Evolutionary conservation across 2,329 filamentous ascomycete species (phyloP), one percentile per base, ranked within the genome.

Genomic region (Neonectria ditissima): DNA sequence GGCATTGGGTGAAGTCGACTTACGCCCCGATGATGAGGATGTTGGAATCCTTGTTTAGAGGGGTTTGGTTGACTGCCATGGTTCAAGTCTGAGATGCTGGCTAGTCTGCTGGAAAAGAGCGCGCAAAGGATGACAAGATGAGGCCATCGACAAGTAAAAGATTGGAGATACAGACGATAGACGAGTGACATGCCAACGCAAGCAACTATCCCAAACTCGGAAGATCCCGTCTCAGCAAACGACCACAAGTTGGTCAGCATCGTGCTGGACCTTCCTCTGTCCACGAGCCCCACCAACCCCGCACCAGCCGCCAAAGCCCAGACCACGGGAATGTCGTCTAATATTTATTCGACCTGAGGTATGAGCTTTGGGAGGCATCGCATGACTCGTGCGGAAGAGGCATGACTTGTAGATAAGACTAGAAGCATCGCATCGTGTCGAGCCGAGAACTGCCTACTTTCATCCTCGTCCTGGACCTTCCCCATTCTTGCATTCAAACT

Each of bases 11-110:
- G n/a, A 2, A 26, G 28, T 18, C 13, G 51, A 56, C 62, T 43
- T 11, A 64, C 62, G 62, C 56, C 5, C 62, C 62, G 26, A 64
- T 64, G 37, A 64, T 60, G 24, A 64, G 58, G 41, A 64, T 64
- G 16, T 37, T 34, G 4, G 52, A 60, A 4, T 64, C 51, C 18
- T 56, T 64, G 13, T 5, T 52, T 7, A 60, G n/a, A 4, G 32
- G 3, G 20, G 20, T 5, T 44, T 39, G 2, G 22, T n/a, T 24
- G 6, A 22, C 10, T 43, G 39, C 13, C 52, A 41, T 43, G 26
- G 7, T 28, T 30, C 37, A 20, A 20, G 4, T 39, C 10, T 16
- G 10, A n/a, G 37, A 11, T 34, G 32, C n/a, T 20, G 13, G 10
- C 7, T 53, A 7, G 16, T 24, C 13, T 55, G 4, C 14, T 8